phyloP scores from a whole-genome alignment of 768 basidiomycete genomes.

The Tylopilus intermedius region DNA sequence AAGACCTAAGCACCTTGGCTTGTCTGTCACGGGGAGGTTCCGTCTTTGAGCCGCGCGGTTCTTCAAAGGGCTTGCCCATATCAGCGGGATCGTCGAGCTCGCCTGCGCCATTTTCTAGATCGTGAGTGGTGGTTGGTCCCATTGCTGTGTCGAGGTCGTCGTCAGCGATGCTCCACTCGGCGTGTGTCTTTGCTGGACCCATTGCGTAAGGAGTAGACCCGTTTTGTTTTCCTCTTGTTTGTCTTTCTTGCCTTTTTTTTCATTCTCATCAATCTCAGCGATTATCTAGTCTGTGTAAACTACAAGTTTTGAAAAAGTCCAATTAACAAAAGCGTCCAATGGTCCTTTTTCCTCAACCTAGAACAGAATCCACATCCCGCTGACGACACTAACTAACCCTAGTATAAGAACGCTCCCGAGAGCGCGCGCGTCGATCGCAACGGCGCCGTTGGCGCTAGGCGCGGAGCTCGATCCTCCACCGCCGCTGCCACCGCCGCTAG shows the following conservation, averaged over 20 bases:
- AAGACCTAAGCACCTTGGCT: slow-evolving; percentile 84
- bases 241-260: neutral
- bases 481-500: neutral
- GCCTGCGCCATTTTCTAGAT: slow-evolving; percentile 43
- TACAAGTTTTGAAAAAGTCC: neutral
- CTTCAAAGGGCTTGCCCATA: slow-evolving; percentile 33
- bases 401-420: slow-evolving; percentile 36
- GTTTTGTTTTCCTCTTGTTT: neutral
- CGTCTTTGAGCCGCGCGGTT: slow-evolving; percentile 40
- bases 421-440: slow-evolving; percentile 29
- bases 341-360: slow-evolving; percentile 26
- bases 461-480: slow-evolving; percentile 22
- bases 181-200: slow-evolving; percentile 20
- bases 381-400: slow-evolving; percentile 34
- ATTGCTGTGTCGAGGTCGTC: slow-evolving; percentile 44
- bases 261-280: slow-evolving; percentile 2
- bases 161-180: slow-evolving; percentile 44
- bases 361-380: slow-evolving; percentile 42
- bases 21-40: slow-evolving; percentile 65
- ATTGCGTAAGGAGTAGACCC: slow-evolving; percentile 6
- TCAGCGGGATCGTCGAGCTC: slow-evolving; percentile 29
- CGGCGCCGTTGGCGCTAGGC: slow-evolving; percentile 20
- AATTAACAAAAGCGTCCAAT: neutral
- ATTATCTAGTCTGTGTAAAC: neutral
- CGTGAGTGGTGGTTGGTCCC: slow-evolving; percentile 43